These are phyloP conservation scores for Apiotrichum brassicae DNA, from an alignment of 1,284 basidiomycete species.

Conservation along the genomic window DNA sequence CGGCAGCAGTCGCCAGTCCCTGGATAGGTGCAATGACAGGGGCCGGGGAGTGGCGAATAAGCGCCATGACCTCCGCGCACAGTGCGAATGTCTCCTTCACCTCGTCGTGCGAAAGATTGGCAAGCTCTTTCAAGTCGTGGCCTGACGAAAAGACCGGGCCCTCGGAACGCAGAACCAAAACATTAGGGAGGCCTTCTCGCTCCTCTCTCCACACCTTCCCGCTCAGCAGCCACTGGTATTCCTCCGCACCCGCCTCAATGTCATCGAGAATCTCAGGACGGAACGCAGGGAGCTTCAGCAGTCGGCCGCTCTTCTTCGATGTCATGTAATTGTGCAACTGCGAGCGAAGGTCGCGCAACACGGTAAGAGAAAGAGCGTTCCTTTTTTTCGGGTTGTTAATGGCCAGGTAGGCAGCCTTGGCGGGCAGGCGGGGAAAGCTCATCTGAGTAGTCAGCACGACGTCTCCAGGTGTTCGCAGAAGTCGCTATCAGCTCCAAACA, in stretches of 20 bases:
- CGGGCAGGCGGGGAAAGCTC: slow-evolving; percentile 11
- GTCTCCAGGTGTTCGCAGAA: no score
- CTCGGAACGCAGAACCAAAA: slow-evolving; percentile 15
- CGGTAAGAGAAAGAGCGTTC: slow-evolving; percentile 16
- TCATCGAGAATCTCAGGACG: slow-evolving; percentile 9
- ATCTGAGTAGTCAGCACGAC: not conserved
- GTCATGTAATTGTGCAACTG: slow-evolving; percentile 11
- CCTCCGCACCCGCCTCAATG: slow-evolving; percentile 6
- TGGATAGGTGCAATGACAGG: slow-evolving; percentile 15
- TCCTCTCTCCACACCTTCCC: slow-evolving; percentile 7
- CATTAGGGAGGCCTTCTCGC: slow-evolving; percentile 10
- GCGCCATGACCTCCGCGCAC: slow-evolving; percentile 19
- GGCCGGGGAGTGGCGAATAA: slow-evolving; percentile 13
- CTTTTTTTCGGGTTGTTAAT: slow-evolving; percentile 19
- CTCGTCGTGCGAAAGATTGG: slow-evolving; percentile 11
- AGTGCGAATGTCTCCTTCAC: slow-evolving; percentile 19
- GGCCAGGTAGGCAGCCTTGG: slow-evolving; percentile 14
- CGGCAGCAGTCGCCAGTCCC: slow-evolving; percentile 15
- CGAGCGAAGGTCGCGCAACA: slow-evolving; percentile 11
- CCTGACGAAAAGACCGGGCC: slow-evolving; percentile 17
- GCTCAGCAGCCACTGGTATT: slow-evolving; percentile 13
- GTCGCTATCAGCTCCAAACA: no score
- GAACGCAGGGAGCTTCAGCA: slow-evolving; percentile 10
- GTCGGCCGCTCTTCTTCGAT: not conserved
- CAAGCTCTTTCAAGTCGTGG: slow-evolving; percentile 17